Evolutionary conservation across 768 basidiomycete genomes (phyloP).

Genomic region (Cyclocybe cylindracea): DNA sequence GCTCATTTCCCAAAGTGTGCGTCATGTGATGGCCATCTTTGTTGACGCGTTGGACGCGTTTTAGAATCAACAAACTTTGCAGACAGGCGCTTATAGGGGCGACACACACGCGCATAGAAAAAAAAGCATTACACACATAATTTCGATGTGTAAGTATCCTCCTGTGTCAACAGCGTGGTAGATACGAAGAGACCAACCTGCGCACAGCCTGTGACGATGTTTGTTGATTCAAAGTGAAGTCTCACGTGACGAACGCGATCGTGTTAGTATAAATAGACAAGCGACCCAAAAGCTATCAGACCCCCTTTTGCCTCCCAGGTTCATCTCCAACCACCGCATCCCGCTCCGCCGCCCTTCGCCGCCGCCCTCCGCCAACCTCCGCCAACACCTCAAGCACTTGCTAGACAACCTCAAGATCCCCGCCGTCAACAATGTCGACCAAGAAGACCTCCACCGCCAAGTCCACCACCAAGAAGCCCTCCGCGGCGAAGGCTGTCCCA

Average conservation of each 20-base stretch:
- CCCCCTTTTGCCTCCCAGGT: slow-evolving; percentile 35
- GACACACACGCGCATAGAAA: neutral
- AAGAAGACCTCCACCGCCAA: slow-evolving; percentile 39
- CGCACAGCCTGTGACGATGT: slow-evolving; percentile 14
- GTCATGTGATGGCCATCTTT: slow-evolving; percentile 21
- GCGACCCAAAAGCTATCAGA: slow-evolving; percentile 33
- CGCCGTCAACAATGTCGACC: slow-evolving; percentile 17
- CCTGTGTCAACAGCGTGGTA: neutral
- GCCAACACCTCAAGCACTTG: slow-evolving; percentile 5
- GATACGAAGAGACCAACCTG: neutral
- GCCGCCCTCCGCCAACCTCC: slow-evolving; percentile 9
- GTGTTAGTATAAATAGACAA: slow-evolving; percentile 48
- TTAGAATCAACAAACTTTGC: slow-evolving; percentile 21
- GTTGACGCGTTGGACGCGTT: slow-evolving; percentile 18
- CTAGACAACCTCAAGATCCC: slow-evolving; percentile 3
- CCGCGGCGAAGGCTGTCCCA: slow-evolving; percentile 45
- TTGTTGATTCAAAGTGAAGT: slow-evolving; percentile 41
- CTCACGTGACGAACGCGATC: slow-evolving; percentile 46
- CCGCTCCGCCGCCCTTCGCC: slow-evolving; percentile 13
- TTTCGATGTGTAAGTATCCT: neutral
- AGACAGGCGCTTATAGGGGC: slow-evolving; percentile 7
- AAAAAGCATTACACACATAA: neutral
- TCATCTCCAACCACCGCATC: slow-evolving; percentile 22
- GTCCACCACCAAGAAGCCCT: slow-evolving; percentile 45
- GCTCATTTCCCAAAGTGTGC: slow-evolving; percentile 5